phyloP scores from a whole-genome alignment of 2,329 filamentous ascomycete species.

The Mycosphaerella sp. region DNA sequence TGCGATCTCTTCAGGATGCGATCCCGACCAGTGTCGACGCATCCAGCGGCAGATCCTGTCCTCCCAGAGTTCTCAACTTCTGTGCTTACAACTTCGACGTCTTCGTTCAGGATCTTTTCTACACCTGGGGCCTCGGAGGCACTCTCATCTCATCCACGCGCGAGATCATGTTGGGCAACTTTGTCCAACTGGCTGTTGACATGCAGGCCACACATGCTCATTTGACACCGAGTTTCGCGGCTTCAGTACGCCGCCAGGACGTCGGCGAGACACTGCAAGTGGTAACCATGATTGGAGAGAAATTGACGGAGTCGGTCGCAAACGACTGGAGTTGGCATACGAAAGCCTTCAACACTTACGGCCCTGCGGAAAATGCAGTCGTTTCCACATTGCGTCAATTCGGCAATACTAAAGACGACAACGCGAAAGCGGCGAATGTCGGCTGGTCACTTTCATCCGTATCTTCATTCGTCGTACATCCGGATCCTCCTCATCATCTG shows the following conservation, averaged over 20 bases:
- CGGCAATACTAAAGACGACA: background rate
- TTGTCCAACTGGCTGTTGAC: background rate
- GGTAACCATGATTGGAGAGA: background rate
- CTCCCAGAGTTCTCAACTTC: background rate
- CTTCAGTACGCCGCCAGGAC: background rate
- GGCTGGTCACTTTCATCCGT: background rate
- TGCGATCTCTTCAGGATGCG: background rate
- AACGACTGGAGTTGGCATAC: background rate
- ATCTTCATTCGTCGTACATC: background rate
- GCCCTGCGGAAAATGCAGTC: background rate
- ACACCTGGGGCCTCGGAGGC: background rate
- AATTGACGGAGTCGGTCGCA: background rate
- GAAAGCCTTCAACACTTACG: background rate
- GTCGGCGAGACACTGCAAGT: background rate
- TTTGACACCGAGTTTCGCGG: background rate
- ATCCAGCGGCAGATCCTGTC: background rate
- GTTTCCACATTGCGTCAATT: background rate
- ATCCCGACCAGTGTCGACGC: background rate
- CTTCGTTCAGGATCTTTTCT: slow-evolving; percentile 5
- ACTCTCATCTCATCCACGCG: slow-evolving; percentile 4
- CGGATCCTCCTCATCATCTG: background rate
- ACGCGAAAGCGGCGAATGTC: background rate
- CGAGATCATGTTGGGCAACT: slow-evolving; percentile 2
- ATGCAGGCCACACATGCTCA: background rate
- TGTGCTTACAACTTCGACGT: slow-evolving; percentile 1